phyloP scores from a whole-genome alignment of 148 eudicot genomes.

The Polygonum aviculare region DNA sequence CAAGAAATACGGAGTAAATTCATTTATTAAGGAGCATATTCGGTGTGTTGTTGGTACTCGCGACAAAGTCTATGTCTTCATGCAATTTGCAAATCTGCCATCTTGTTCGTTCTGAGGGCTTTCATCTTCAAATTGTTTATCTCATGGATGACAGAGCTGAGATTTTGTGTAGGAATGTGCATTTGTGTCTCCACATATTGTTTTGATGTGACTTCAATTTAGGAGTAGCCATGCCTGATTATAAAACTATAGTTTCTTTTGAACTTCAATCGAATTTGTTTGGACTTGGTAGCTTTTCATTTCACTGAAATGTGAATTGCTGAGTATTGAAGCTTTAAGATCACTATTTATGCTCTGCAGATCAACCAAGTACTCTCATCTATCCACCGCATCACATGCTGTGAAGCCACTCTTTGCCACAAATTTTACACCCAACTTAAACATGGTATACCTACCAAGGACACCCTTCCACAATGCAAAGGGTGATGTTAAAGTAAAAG shows the following conservation, averaged over 20 bases:
- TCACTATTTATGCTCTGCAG: neutral
- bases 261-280: neutral
- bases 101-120: neutral
- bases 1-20: neutral
- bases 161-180: neutral
- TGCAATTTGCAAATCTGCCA: neutral
- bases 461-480: constrained; percentile 23
- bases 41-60: neutral
- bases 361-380: neutral
- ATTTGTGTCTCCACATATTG: neutral
- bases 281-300: neutral
- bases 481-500: constrained; percentile 31
- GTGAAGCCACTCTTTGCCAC: constrained; percentile 18
- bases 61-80: neutral
- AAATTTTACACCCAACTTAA: constrained; percentile 16
- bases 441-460: constrained; percentile 16
- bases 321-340: neutral
- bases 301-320: neutral
- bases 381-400: neutral
- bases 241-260: neutral
- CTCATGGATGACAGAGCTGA: neutral
- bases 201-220: neutral
- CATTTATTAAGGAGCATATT: neutral
- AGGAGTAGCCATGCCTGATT: neutral
- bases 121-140: neutral